These are phyloP conservation scores for Fusarium piperis DNA, from an alignment of 2,329 filamentous ascomycete species.

Conservation along the genomic window DNA sequence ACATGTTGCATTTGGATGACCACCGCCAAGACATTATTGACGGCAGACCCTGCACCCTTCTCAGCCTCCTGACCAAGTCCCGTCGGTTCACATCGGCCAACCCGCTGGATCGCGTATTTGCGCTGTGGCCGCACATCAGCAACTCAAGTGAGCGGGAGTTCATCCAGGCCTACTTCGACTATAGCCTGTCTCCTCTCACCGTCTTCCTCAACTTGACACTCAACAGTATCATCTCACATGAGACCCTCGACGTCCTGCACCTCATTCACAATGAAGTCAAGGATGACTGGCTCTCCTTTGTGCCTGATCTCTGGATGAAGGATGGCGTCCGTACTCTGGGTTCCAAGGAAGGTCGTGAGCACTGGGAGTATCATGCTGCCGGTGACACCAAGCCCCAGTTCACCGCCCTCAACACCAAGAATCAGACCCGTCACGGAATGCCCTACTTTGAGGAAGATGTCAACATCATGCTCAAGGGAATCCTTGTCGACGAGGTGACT, in stretches of 20 bases:
- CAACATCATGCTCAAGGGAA: constrained; percentile 10
- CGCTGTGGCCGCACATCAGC: constrained; percentile 7
- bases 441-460: constrained; percentile 7
- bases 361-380: constrained; percentile 9
- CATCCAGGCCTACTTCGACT: constrained; percentile 8
- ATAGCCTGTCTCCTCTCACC: constrained; percentile 1
- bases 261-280: constrained; percentile 6
- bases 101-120: constrained; percentile 8
- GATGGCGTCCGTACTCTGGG: constrained; percentile 3
- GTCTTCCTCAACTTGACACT: constrained; percentile 12
- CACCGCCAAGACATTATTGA: constrained; percentile 2
- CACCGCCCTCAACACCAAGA: constrained; percentile 5
- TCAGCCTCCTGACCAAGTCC: constrained; percentile 8
- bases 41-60: background rate
- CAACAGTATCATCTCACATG: constrained; percentile 4
- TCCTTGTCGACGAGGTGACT: constrained; percentile 5
- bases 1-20: constrained; percentile 7
- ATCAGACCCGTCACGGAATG: constrained; percentile 4
- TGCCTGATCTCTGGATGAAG: constrained; percentile 10
- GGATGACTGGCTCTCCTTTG: constrained; percentile 7
- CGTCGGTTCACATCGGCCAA: constrained; percentile 7
- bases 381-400: constrained; percentile 2
- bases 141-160: background rate
- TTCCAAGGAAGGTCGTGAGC: constrained; percentile 6
- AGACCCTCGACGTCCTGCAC: constrained; percentile 4